Percentiles rank a stretch among this genome's conserved stretches.
Evolutionary conservation across 306 rosid genomes (phyloP).

Genomic region (Alnus glutinosa): DNA sequence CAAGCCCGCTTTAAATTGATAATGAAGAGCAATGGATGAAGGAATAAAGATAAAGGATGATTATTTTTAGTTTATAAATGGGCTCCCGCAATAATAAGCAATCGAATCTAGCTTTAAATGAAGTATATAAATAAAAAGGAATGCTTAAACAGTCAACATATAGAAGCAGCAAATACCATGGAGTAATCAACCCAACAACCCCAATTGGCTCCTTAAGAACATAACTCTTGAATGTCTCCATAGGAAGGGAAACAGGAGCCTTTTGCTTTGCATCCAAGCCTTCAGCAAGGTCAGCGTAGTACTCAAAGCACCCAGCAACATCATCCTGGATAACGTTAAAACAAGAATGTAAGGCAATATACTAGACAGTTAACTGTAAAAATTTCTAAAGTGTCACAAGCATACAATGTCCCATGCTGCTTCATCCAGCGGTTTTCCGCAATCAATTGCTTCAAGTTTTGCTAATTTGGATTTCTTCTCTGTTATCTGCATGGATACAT

Average conservation of each 20-base stretch:
- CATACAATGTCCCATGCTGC: conserved; percentile 87
- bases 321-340: conserved; percentile 63
- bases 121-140: neutral
- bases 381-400: conserved; percentile 1
- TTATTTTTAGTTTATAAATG: neutral
- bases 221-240: conserved; percentile 74
- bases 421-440: conserved; percentile 94
- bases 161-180: conserved; percentile 58
- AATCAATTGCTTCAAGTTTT: conserved; percentile 71
- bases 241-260: conserved; percentile 73
- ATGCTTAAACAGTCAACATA: conserved; percentile 7
- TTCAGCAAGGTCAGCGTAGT: conserved; percentile 95
- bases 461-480: conserved; percentile 65
- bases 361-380: conserved; percentile 6
- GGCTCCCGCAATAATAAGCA: conserved; percentile 8
- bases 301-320: conserved; percentile 96
- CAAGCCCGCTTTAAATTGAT: neutral
- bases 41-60: neutral
- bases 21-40: neutral
- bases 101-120: neutral
- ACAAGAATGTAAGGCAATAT: conserved; percentile 4
- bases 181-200: conserved; percentile 85
- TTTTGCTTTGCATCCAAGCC: conserved; percentile 83
- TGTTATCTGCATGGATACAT: conserved; percentile 45
- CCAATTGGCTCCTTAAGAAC: conserved; percentile 92